Evolutionary conservation across 805 yeast genomes (phyloP).

Genomic region (Spathaspora passalidarum): DNA sequence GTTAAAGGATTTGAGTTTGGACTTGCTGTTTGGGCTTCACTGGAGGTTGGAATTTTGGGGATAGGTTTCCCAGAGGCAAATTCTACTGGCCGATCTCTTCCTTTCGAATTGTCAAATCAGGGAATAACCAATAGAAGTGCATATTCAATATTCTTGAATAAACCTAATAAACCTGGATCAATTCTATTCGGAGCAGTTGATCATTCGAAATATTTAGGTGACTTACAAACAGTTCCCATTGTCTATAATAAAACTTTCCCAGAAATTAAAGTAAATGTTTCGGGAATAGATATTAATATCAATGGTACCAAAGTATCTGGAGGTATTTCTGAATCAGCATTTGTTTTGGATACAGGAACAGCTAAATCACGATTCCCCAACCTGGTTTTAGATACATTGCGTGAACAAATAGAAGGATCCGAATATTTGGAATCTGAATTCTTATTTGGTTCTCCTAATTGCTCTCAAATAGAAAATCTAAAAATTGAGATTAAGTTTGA

Average conservation of each 20-base stretch:
- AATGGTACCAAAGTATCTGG: neutral
- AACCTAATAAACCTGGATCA: conserved; percentile 23
- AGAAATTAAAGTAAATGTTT: neutral
- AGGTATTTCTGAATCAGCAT: neutral
- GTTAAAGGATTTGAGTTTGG: conserved; percentile 30
- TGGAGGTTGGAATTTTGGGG: conserved; percentile 23
- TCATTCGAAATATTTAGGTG: conserved; percentile 37
- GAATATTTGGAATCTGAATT: too few species aligned
- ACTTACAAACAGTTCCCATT: conserved; percentile 31
- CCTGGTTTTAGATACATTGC: too few species aligned
- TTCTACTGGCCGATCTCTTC: conserved; percentile 32
- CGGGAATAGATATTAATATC: neutral
- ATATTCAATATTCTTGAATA: conserved; percentile 36
- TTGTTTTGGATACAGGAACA: neutral
- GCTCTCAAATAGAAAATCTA: neutral
- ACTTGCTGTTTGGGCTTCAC: conserved; percentile 8
- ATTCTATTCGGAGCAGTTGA: conserved; percentile 44
- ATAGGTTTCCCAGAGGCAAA: conserved; percentile 14
- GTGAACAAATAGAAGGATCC: too few species aligned
- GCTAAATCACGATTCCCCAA: neutral
- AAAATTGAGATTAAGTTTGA: neutral
- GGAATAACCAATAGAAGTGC: conserved; percentile 32
- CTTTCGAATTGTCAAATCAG: conserved; percentile 26
- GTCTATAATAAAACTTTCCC: conserved; percentile 26
- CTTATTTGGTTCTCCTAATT: neutral